Evolutionary conservation across 805 yeast genomes (phyloP), one percentile per base, ranked within the genome.

Genomic region (Diddensiella santjacobensis): DNA sequence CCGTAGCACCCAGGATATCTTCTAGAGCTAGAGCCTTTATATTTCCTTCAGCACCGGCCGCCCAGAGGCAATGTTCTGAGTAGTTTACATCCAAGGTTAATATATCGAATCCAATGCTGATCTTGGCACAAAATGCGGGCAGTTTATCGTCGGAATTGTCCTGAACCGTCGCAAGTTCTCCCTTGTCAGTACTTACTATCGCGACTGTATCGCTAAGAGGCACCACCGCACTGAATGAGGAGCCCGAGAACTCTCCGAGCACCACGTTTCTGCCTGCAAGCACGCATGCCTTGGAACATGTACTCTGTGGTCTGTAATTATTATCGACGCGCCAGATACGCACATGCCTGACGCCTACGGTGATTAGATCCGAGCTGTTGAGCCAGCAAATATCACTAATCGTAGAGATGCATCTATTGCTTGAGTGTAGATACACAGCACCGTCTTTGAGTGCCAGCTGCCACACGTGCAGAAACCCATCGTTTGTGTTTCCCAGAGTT

Each of bases 391-490:
- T 58, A 35, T 75, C 79, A 53, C 77, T 71, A 4, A 84, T 72
- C 8, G 72, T 69, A 0, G 85, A 75, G 0, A 84, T 78, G 59
- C 89, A 84, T 56, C 78, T 72, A 63, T 84, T 84, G 31, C 80
- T 74, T 0, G 81, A 78, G 18, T 64, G 60, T 24, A 79, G 67
- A 3, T 59, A 58, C 3, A 70, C 59, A 2, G 62, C 55, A 0
- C 68, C 64, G 8, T 58, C 60, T 5, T 45, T 38, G n/a, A 51
- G 46, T 23, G 50, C 48, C 11, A 75, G 58, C 41, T 63, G 70
- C 90, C 91, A 84, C 5, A 85, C 63, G 54, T 79, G 76, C 10
- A 84, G 58, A 49, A 72, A 81, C 1, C 90, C 88, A 60, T 84
- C 93, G 55, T 80, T 81, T 2, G 80, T 68, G n/a, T 77, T 66